A percentile compares a stretch with the other conserved stretches of the same genome.
phyloP scores from a whole-genome alignment of 805 yeast species.

The Spathaspora arborariae region DNA sequence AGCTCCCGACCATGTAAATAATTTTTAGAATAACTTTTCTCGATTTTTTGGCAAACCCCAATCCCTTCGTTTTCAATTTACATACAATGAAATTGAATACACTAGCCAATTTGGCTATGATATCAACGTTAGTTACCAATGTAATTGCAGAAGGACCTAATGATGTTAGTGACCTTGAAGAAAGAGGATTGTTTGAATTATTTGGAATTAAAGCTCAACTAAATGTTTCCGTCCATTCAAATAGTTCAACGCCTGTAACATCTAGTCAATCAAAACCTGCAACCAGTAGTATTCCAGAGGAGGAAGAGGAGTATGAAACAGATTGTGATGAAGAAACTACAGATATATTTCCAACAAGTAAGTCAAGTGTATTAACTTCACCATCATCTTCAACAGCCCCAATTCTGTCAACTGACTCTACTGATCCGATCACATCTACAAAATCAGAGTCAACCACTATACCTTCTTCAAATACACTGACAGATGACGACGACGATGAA shows the following conservation, averaged over 20 bases:
- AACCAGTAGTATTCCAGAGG: neutral
- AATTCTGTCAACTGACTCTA: neutral
- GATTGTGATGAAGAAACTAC: slow-evolving; percentile 8
- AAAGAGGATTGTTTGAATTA: neutral
- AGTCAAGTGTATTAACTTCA: neutral
- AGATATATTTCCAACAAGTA: too few relatives aligned
- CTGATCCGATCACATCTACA: neutral
- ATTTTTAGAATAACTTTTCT: neutral
- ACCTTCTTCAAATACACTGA: too few relatives aligned
- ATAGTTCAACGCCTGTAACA: neutral
- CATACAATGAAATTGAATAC: neutral
- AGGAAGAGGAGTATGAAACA: slow-evolving; percentile 12
- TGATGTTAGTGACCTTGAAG: neutral
- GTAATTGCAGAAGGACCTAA: neutral
- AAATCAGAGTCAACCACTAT: too few relatives aligned
- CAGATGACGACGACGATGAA: slow-evolving; percentile 10
- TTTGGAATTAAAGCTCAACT: neutral
- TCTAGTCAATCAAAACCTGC: neutral
- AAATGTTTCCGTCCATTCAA: neutral
- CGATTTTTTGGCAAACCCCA: neutral
- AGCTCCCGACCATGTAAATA: neutral
- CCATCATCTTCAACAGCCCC: neutral
- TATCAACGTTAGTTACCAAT: neutral
- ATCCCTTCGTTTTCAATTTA: neutral
- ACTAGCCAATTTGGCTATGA: neutral